Base-by-base conservation (phyloP, 129 eudicot species). In the Flaveria bidentis region DNA sequence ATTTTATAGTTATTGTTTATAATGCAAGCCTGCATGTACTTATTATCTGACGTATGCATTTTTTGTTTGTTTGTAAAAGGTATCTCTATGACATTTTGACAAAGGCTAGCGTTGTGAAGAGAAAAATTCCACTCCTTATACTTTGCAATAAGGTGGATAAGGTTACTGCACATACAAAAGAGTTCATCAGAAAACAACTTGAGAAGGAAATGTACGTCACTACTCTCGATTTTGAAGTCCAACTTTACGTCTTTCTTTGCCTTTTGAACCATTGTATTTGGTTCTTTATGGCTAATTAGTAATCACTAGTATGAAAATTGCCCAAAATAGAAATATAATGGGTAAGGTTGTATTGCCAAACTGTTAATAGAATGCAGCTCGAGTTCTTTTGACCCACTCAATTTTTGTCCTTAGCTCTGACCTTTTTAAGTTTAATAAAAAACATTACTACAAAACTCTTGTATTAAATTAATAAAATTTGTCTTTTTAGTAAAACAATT, bases 81-180 rank as follows among this genome's bases (percentile, higher is more conserved):
- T 93, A 93, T 87, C 85, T 93, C 11, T 93, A 91, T 81, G 97
- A 93, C 80, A 88, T 93, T 72, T 69, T 91, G 85, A 93, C 98
- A 18, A 93, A 89, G 82, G 91, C 96, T 10, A 87, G 90, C 61
- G 90, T 88, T 62, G 92, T 93, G 49, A 91, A 87, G 91, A 84
- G 75, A 81, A 93, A 91, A 63, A 85, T 88, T 53, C 98, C 98
- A 41, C 78, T 93, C 49, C 90, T 93, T 53, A 82, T 93, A 36
- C 88, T 91, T 73, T 93, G 98, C 90, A 91, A 88, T 84, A 93
- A 93, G 85, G 92, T 92, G 69, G 98, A 93, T 79, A 91, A 93
- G 82, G 93, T 88, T 36, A 88, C 96, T 6, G 98, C 98, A 67
- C 98, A 93, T 81, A 87, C 98, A 33, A 87, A 87, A 84, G 98